Conservation (phyloP, 2,329 filamentous ascomycete genomes). For the Orbilia ellipsospora region DNA sequence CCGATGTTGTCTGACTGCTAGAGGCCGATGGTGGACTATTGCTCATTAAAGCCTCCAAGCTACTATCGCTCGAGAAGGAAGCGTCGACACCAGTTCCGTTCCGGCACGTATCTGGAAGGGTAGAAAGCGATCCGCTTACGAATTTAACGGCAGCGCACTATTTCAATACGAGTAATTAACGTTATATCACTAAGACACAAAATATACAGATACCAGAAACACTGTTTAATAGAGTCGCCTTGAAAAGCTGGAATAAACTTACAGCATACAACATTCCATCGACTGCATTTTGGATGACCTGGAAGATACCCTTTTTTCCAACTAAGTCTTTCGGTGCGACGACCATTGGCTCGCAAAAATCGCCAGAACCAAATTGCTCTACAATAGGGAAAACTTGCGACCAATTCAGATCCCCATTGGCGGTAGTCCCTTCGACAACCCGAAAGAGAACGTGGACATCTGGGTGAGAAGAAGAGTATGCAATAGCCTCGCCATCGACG, state of each 20-base stretch:
- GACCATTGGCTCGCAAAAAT: constrained; percentile 68
- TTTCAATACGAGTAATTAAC: constrained; percentile 8
- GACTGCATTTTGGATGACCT: constrained; percentile 67
- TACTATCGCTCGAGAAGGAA: constrained; percentile 14
- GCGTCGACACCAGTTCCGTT: constrained; percentile 48
- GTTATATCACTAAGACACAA: not conserved
- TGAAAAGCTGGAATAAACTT: constrained; percentile 52
- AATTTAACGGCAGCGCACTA: constrained; percentile 50
- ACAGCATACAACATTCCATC: constrained; percentile 72
- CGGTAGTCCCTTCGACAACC: constrained; percentile 67
- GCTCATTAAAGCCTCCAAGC: constrained; percentile 31
- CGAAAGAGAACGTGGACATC: constrained; percentile 68
- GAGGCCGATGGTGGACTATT: constrained; percentile 8
- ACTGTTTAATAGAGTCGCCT: no score
- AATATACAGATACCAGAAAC: not conserved
- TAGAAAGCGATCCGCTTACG: constrained; percentile 24
- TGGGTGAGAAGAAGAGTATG: constrained; percentile 66
- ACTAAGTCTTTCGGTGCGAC: constrained; percentile 67
- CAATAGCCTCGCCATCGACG: constrained; percentile 68
- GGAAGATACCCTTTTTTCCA: constrained; percentile 69
- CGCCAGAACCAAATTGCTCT: constrained; percentile 68
- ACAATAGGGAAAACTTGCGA: constrained; percentile 69
- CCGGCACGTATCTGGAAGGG: constrained; percentile 35
- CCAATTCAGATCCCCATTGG: constrained; percentile 65
- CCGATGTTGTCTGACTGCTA: constrained; percentile 18